Conservation (phyloP, 1,284 basidiomycete genomes). For the Hortiboletus rubellus region DNA sequence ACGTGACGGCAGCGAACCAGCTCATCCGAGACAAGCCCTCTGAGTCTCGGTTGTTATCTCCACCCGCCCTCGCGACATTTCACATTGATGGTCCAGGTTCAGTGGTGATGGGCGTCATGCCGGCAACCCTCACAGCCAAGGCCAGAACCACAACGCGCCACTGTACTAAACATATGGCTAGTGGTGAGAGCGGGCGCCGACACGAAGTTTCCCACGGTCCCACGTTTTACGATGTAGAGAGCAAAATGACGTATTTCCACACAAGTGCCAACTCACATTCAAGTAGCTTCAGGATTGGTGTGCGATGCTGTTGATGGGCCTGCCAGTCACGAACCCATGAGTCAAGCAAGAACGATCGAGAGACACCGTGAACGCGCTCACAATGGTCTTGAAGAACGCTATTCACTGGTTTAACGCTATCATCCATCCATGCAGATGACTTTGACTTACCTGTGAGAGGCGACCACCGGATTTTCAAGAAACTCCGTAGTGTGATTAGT, state of each 20-base stretch:
- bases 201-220: slow-evolving; percentile 46
- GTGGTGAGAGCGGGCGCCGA: neutral
- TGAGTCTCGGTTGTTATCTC: slow-evolving; percentile 24
- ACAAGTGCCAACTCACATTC: slow-evolving; percentile 24
- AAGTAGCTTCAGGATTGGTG: neutral
- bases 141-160: neutral
- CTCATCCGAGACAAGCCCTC: slow-evolving; percentile 32
- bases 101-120: slow-evolving; percentile 15
- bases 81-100: slow-evolving; percentile 15
- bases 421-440: slow-evolving; percentile 3
- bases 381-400: slow-evolving; percentile 20
- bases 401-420: slow-evolving; percentile 4
- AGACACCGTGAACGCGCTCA: slow-evolving; percentile 13
- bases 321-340: slow-evolving; percentile 1
- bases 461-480: slow-evolving; percentile 8
- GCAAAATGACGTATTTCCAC: slow-evolving; percentile 34
- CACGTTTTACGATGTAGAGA: slow-evolving; percentile 59
- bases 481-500: slow-evolving; percentile 22
- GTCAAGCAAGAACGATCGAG: slow-evolving; percentile 6
- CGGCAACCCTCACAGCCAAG: slow-evolving; percentile 21
- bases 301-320: slow-evolving; percentile 2
- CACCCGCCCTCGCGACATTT: slow-evolving; percentile 11
- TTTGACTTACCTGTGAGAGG: slow-evolving; percentile 21
- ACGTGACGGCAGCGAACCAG: slow-evolving; percentile 23
- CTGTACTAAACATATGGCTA: neutral